These are phyloP conservation scores for Penicillium sclerotigenum DNA, from an alignment of 2,329 filamentous ascomycete species.

Conservation along the genomic window DNA sequence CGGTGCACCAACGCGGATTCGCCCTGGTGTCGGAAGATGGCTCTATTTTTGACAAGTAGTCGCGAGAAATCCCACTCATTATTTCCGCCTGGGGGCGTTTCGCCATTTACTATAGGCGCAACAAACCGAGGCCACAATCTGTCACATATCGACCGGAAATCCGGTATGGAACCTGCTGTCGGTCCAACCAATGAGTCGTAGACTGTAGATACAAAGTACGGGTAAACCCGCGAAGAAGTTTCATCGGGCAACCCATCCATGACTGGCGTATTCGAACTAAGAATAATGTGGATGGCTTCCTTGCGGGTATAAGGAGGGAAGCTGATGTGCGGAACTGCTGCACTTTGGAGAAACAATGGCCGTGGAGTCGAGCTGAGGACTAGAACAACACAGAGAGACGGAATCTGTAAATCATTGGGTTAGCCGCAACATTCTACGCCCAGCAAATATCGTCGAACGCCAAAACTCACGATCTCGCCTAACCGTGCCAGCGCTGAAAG, in stretches of 20 bases:
- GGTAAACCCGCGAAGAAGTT: constrained; percentile 40
- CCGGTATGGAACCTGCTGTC: constrained; percentile 73
- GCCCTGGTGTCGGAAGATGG: constrained; percentile 46
- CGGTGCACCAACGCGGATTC: constrained; percentile 45
- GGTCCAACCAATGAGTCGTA: constrained; percentile 83
- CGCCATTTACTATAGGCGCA: constrained; percentile 70
- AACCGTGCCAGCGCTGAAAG: constrained; percentile 77
- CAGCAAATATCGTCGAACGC: background rate
- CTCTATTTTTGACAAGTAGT: constrained; percentile 60
- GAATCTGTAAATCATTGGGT: constrained; percentile 57
- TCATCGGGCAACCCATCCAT: constrained; percentile 32
- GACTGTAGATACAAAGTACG: constrained; percentile 75
- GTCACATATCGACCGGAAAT: constrained; percentile 66
- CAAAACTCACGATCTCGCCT: constrained; percentile 67
- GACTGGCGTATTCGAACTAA: constrained; percentile 49
- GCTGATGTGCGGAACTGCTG: constrained; percentile 71
- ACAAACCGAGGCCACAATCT: constrained; percentile 84
- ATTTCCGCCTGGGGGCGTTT: constrained; percentile 41
- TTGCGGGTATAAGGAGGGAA: constrained; percentile 81
- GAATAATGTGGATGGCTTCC: constrained; percentile 74
- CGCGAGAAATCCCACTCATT: constrained; percentile 78
- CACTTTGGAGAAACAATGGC: constrained; percentile 65
- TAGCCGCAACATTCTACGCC: background rate
- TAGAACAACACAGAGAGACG: constrained; percentile 71
- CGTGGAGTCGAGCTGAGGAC: constrained; percentile 68